Conservation (phyloP, 345 rosid genomes). For the Viola odorata region DNA sequence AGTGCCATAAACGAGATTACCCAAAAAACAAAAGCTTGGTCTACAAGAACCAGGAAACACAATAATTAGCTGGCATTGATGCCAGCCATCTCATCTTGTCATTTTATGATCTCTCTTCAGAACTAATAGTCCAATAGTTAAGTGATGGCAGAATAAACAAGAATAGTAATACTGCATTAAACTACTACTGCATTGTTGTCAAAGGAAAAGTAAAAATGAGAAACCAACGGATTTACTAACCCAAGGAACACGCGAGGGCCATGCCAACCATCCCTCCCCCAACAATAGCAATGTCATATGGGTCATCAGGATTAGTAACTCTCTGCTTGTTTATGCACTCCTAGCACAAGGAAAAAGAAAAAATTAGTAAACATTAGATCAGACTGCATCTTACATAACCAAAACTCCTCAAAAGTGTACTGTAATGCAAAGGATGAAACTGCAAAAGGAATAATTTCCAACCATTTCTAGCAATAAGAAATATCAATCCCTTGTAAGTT, state of each 20-base stretch:
- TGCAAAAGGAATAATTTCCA: neutral
- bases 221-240: constrained; percentile 32
- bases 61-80: neutral
- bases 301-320: constrained; percentile 23
- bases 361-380: neutral
- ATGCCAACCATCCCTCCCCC: constrained; percentile 99
- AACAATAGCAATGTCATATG: constrained; percentile 79
- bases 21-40: neutral
- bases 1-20: neutral
- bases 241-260: constrained; percentile 89
- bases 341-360: constrained; percentile 25
- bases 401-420: neutral
- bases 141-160: neutral
- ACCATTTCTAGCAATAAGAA: neutral
- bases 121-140: too few species aligned
- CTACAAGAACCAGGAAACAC: too few species aligned
- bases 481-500: neutral
- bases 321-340: constrained; percentile 20
- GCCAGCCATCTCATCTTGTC: too few species aligned
- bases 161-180: too few species aligned
- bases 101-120: too few species aligned
- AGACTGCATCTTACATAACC: neutral
- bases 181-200: too few species aligned
- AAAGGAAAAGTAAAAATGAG: neutral
- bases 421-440: neutral